These are phyloP conservation scores for Geranium rotundifolium DNA, from an alignment of 345 rosid genomes.

Conservation along the genomic window DNA sequence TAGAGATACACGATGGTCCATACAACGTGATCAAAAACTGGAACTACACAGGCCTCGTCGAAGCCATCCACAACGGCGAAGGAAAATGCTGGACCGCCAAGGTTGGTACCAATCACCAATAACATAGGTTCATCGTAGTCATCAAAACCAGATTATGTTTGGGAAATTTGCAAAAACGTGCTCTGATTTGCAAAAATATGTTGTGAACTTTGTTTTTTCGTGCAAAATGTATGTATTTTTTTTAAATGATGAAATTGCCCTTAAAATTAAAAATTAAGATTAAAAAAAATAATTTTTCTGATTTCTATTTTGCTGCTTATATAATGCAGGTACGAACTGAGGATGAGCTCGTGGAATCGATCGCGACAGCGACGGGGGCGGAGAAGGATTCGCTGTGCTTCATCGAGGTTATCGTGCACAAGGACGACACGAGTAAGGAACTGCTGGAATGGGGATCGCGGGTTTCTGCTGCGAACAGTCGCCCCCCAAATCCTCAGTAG, in stretches of 20 bases:
- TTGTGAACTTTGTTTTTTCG: no score
- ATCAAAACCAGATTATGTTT: no score
- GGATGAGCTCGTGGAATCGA: slow-evolving; percentile 38
- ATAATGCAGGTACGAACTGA: slow-evolving; percentile 35
- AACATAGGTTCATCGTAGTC: no score
- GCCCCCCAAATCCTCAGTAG: slow-evolving; percentile 66
- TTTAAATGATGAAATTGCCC: no score
- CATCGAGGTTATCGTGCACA: slow-evolving; percentile 53
- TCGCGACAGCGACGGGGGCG: slow-evolving; percentile 28
- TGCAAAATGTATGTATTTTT: no score
- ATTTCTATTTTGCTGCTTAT: no score
- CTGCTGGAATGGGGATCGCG: slow-evolving; percentile 75
- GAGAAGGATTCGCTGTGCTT: slow-evolving; percentile 48
- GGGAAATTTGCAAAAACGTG: no score
- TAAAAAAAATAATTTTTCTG: no score
- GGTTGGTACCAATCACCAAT: slow-evolving; percentile 14
- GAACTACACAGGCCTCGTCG: slow-evolving; percentile 50
- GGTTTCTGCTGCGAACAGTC: slow-evolving; percentile 54
- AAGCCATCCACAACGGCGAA: slow-evolving; percentile 66
- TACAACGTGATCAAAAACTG: slow-evolving; percentile 75
- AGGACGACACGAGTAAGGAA: slow-evolving; percentile 79
- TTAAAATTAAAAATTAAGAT: no score
- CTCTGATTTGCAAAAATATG: no score
- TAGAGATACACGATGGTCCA: slow-evolving; percentile 70
- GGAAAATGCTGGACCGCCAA: slow-evolving; percentile 72